Evolutionary conservation across 345 rosid species (phyloP), one percentile per base, ranked within the genome.

Genomic region (Salix koriyanagi): DNA sequence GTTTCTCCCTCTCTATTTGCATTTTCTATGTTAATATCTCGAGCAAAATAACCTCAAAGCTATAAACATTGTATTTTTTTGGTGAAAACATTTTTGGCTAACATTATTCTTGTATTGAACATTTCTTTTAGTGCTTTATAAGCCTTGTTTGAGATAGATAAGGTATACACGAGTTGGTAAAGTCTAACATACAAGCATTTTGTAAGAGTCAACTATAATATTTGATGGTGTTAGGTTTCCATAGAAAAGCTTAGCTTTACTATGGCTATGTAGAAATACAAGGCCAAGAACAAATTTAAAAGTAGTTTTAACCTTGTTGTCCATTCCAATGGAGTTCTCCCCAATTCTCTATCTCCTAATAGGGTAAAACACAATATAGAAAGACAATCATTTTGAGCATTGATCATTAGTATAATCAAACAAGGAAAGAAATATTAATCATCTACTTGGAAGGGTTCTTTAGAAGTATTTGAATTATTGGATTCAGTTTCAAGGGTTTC

Each of bases 331-430:
- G 85, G 85, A 4, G 79, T 73, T 77, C 88, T 85, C 28, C 86
- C 86, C 2, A 85, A 86, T 68, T 87, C 89, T 77, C 89, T 83
- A 41, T 85, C 73, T 5, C 81, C 87, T 87, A 58, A 30, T 21
- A 54, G 66, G 1, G 26, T 32, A 62, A 10, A 26, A 62, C 34
- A 54, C 7, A 19, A 18, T n/a, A 54, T 54, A 54, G 6, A 21
- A 19, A 7, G 25, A 54, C 25, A 54, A 7, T 54, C 60, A 54
- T 3, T 54, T 19, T 9, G 60, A 54, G 10, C 36, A 34, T 34
- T 21, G 21, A 54, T 54, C 25, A 54, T 18, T 3, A 26, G 5
- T 2, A 28, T 10, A 46, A 26, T 48, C 23, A 1, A 67, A 13
- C 48, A 67, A 21, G 28, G 37, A 65, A 65, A 48, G 8, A 2